Evolutionary conservation across 352 stramenopile species (phyloP).

Genomic region (Phytophthora gonapodyides): DNA sequence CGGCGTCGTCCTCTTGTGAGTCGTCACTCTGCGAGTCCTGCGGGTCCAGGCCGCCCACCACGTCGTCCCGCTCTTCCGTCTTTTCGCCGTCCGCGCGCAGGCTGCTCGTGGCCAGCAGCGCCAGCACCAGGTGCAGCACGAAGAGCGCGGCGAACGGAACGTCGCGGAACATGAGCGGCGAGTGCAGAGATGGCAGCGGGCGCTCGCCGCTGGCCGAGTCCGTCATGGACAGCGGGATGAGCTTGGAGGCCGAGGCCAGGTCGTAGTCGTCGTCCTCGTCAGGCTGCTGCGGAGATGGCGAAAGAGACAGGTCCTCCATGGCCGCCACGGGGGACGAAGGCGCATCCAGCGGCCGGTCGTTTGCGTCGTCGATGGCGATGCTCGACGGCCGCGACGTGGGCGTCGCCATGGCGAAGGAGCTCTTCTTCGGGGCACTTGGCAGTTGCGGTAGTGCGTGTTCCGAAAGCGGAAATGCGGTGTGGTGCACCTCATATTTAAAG

Average conservation of each 20-base stretch:
- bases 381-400: conserved; percentile 34
- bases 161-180: conserved; percentile 65
- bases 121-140: conserved; percentile 54
- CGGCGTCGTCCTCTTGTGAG: conserved; percentile 33
- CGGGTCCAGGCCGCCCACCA: conserved; percentile 29
- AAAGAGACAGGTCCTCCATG: conserved; percentile 69
- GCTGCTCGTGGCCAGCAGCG: conserved; percentile 48
- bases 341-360: conserved; percentile 25
- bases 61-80: conserved; percentile 25
- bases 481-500: no score
- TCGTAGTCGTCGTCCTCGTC: conserved; percentile 37
- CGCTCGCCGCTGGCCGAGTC: conserved; percentile 60
- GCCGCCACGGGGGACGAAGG: conserved; percentile 32
- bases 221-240: conserved; percentile 76
- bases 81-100: conserved; percentile 46
- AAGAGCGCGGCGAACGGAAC: conserved; percentile 57
- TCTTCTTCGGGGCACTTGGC: background rate
- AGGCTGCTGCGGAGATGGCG: conserved; percentile 31
- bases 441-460: conserved; percentile 6
- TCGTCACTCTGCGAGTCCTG: conserved; percentile 24
- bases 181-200: conserved; percentile 65
- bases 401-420: conserved; percentile 25
- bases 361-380: conserved; percentile 46
- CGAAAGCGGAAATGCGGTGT: no score
- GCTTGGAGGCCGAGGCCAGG: conserved; percentile 41